These are phyloP conservation scores for Kwoniella europaea DNA, from an alignment of 768 basidiomycete species.

Conservation along the genomic window DNA sequence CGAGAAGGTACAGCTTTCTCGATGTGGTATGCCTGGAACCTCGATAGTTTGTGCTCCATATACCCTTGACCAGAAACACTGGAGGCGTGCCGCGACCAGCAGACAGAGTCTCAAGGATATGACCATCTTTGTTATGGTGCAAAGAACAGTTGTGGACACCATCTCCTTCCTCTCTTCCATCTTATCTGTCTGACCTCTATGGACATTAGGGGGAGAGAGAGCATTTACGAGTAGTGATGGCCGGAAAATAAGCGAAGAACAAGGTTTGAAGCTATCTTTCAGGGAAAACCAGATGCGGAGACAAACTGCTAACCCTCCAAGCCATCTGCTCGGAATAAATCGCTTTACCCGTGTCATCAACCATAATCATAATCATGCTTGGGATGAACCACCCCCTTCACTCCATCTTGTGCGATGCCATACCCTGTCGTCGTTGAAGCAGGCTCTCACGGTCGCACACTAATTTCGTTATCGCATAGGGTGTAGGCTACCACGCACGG, in stretches of 20 bases:
- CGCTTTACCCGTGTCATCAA: background rate
- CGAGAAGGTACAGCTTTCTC: background rate
- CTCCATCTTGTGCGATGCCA: background rate
- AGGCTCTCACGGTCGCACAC: background rate
- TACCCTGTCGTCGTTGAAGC: background rate
- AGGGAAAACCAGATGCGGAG: constrained; percentile 6
- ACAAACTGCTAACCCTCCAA: constrained; percentile 11
- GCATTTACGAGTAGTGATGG: background rate
- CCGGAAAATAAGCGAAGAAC: constrained; percentile 5
- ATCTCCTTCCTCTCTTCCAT: too few relatives aligned
- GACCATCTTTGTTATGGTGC: too few relatives aligned
- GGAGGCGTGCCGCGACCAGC: too few relatives aligned
- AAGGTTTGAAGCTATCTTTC: constrained; percentile 24
- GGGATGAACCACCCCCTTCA: background rate
- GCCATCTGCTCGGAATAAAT: constrained; percentile 22
- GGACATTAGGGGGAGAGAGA: too few relatives aligned
- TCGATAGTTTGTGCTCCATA: background rate
- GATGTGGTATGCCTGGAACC: background rate
- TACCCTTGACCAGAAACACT: too few relatives aligned
- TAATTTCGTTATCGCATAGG: background rate
- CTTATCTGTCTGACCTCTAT: too few relatives aligned
- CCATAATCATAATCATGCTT: background rate
- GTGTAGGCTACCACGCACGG: background rate
- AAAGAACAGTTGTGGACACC: too few relatives aligned
- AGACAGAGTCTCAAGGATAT: too few relatives aligned